A percentile compares a stretch with the other conserved stretches of the same genome.
Evolutionary conservation across 257 asterid genomes (phyloP).

Genomic region (Osmanthus fragrans): DNA sequence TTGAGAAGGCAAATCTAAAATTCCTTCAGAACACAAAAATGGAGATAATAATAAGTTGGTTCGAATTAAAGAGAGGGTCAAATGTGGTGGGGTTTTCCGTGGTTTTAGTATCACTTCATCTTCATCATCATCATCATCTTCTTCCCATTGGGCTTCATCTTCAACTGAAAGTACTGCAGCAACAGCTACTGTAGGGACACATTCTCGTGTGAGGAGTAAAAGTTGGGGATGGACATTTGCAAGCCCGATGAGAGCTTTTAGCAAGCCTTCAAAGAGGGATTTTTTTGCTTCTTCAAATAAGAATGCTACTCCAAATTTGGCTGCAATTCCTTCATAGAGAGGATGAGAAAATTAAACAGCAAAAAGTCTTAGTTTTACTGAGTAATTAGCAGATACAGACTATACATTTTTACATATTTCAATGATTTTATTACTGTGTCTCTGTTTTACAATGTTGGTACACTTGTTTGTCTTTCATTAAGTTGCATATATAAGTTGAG

Average conservation of each 20-base stretch:
- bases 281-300: slow-evolving; percentile 38
- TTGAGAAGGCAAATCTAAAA: slow-evolving; percentile 81
- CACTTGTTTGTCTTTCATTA: slow-evolving; percentile 36
- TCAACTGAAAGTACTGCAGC: slow-evolving; percentile 51
- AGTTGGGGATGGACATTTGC: slow-evolving; percentile 99
- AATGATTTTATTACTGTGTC: slow-evolving; percentile 31
- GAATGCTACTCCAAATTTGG: slow-evolving; percentile 70
- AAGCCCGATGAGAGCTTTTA: slow-evolving; percentile 91
- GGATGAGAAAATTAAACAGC: slow-evolving; percentile 43
- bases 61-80: slow-evolving; percentile 78
- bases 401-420: slow-evolving; percentile 39
- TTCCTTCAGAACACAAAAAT: slow-evolving; percentile 36
- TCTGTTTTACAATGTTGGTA: slow-evolving; percentile 24
- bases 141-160: slow-evolving; percentile 59
- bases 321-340: slow-evolving; percentile 81
- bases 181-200: slow-evolving; percentile 25
- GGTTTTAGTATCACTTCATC: slow-evolving; percentile 80
- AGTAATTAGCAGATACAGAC: slow-evolving; percentile 34
- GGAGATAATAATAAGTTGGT: slow-evolving; percentile 48
- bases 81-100: slow-evolving; percentile 88
- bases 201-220: slow-evolving; percentile 75
- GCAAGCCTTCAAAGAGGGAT: slow-evolving; percentile 65
- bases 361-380: slow-evolving; percentile 24
- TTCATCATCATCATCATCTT: slow-evolving; percentile 68
- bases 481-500: slow-evolving; percentile 20